phyloP scores from a whole-genome alignment of 2,329 filamentous ascomycete genomes.

The Penicillium frequentans region DNA sequence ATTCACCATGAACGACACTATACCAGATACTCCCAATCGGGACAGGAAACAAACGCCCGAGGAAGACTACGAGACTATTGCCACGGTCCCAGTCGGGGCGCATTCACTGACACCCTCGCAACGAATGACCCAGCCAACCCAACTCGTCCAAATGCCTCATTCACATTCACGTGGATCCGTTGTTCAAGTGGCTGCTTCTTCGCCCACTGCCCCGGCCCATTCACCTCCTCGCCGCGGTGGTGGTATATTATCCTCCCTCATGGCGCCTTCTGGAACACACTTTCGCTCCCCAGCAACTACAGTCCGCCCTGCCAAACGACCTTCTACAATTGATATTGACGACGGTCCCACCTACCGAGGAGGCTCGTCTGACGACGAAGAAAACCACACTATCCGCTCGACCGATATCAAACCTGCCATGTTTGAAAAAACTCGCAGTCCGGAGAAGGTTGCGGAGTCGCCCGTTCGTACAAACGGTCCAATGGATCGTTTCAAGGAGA shows the following conservation, averaged over 20 bases:
- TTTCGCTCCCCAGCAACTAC: slow-evolving; percentile 57
- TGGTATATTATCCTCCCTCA: slow-evolving; percentile 57
- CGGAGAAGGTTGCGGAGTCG: slow-evolving; percentile 44
- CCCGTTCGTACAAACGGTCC: slow-evolving; percentile 31
- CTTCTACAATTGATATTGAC: slow-evolving; percentile 50
- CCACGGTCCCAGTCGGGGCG: slow-evolving; percentile 46
- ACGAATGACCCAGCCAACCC: slow-evolving; percentile 62
- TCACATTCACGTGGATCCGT: slow-evolving; percentile 37
- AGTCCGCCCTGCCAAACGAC: slow-evolving; percentile 40
- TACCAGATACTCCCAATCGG: slow-evolving; percentile 42
- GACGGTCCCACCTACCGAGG: slow-evolving; percentile 60
- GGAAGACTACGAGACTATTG: slow-evolving; percentile 48
- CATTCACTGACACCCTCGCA: slow-evolving; percentile 47
- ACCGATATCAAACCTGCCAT: slow-evolving; percentile 63
- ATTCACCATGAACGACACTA: slow-evolving; percentile 38
- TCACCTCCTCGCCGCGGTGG: slow-evolving; percentile 42
- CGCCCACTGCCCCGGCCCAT: slow-evolving; percentile 62
- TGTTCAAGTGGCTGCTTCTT: slow-evolving; percentile 87
- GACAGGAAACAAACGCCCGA: slow-evolving; percentile 37
- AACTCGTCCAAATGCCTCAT: slow-evolving; percentile 52
- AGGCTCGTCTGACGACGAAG: slow-evolving; percentile 63
- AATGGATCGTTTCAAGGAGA: slow-evolving; percentile 43
- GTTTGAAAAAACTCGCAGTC: slow-evolving; percentile 50
- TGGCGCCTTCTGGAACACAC: slow-evolving; percentile 74
- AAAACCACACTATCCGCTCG: slow-evolving; percentile 40